Evolutionary conservation across 768 basidiomycete genomes (phyloP).

Genomic region (Wakefieldia striispora): DNA sequence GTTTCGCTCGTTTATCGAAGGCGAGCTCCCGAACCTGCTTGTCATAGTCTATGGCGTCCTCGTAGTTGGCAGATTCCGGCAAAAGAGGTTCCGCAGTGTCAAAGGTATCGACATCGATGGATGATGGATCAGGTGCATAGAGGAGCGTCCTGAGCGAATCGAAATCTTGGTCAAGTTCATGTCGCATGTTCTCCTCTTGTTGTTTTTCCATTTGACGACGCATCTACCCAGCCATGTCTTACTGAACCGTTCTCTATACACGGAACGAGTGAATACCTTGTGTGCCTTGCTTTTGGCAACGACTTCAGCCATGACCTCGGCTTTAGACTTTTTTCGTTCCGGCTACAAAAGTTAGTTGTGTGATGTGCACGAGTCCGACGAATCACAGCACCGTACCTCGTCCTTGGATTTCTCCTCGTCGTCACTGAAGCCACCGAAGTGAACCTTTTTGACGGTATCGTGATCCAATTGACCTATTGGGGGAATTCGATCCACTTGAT

Average conservation of each 20-base stretch:
- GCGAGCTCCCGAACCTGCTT: constrained; percentile 88
- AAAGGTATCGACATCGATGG: constrained; percentile 37
- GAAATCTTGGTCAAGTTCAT: constrained; percentile 87
- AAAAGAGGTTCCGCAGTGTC: background rate
- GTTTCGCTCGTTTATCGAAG: constrained; percentile 90
- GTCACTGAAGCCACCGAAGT: constrained; percentile 88
- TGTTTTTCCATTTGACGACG: constrained; percentile 87
- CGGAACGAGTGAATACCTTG: constrained; percentile 55
- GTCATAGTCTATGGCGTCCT: constrained; percentile 72
- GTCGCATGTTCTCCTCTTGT: constrained; percentile 79
- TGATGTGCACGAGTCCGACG: background rate
- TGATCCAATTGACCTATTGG: constrained; percentile 62
- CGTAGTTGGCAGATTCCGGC: background rate
- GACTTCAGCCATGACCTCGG: constrained; percentile 97
- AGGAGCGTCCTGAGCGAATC: constrained; percentile 76
- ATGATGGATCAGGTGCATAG: constrained; percentile 51
- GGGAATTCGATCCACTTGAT: background rate
- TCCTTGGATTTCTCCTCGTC: constrained; percentile 55
- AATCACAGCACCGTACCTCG: constrained; percentile 38
- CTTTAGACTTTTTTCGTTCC: constrained; percentile 83
- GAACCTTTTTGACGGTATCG: constrained; percentile 61
- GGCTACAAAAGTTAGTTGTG: constrained; percentile 46
- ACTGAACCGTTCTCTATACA: background rate
- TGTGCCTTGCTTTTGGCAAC: constrained; percentile 96
- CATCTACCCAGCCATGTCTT: constrained; percentile 45